Conservation (phyloP, 441 rosid species). For the Kokia cookei region DNA sequence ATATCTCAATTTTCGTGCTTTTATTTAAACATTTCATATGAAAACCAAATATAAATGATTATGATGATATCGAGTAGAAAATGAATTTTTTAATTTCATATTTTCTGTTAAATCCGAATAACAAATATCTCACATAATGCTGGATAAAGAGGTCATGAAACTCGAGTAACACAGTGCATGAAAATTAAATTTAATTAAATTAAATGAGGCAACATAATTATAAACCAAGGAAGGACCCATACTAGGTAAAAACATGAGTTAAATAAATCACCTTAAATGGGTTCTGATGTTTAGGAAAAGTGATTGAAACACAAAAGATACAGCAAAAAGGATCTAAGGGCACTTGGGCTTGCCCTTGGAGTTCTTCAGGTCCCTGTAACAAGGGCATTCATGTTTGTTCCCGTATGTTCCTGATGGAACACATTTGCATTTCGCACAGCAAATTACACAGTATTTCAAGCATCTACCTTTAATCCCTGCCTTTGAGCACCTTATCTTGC, state of each 20-base stretch:
- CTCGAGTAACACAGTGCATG: not conserved
- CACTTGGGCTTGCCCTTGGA: constrained; percentile 51
- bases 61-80: too few species aligned
- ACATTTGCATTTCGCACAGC: constrained; percentile 54
- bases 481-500: constrained; percentile 39
- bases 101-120: too few species aligned
- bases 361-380: constrained; percentile 47
- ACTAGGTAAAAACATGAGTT: too few species aligned
- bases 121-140: too few species aligned
- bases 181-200: not conserved
- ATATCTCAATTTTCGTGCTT: too few species aligned
- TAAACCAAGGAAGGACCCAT: not conserved
- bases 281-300: not conserved
- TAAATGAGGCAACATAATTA: not conserved
- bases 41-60: too few species aligned
- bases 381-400: constrained; percentile 56
- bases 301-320: not conserved
- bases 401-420: constrained; percentile 66
- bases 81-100: too few species aligned
- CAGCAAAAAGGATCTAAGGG: constrained; percentile 19
- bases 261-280: not conserved
- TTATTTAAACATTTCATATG: too few species aligned
- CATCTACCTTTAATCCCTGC: constrained; percentile 43
- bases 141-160: not conserved
- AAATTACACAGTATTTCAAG: constrained; percentile 54